Conservation (phyloP, 2,329 filamentous ascomycete species). For the Lithohypha guttulata region DNA sequence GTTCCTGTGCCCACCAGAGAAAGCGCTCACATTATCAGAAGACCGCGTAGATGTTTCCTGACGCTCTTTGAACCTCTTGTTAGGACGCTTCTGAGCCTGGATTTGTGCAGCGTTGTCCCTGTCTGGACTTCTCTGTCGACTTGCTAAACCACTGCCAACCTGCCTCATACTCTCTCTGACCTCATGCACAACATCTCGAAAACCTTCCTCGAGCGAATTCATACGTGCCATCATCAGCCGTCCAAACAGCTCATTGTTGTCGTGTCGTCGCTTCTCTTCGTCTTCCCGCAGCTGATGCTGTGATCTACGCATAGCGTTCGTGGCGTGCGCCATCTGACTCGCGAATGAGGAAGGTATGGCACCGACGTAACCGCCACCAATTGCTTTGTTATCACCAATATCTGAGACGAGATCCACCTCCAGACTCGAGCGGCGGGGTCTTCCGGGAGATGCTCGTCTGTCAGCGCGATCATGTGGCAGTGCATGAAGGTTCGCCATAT, state of each 20-base stretch:
- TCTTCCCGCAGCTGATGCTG: constrained; percentile 25
- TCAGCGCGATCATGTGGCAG: constrained; percentile 21
- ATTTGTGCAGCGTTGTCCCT: constrained; percentile 24
- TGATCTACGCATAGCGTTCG: constrained; percentile 46
- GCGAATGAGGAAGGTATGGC: constrained; percentile 65
- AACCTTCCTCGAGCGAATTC: constrained; percentile 86
- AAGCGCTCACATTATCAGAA: too few relatives aligned
- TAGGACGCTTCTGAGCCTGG: constrained; percentile 22
- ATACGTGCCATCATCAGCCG: constrained; percentile 77
- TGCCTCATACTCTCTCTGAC: constrained; percentile 51
- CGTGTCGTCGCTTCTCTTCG: constrained; percentile 27
- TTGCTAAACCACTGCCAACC: constrained; percentile 3
- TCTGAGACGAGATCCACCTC: constrained; percentile 68
- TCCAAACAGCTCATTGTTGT: constrained; percentile 57
- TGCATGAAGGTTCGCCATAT: constrained; percentile 39
- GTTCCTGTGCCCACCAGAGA: too few relatives aligned
- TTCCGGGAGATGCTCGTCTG: constrained; percentile 43
- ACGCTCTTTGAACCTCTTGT: constrained; percentile 13
- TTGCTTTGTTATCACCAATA: constrained; percentile 51
- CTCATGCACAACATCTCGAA: constrained; percentile 74
- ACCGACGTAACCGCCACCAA: constrained; percentile 49
- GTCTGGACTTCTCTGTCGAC: constrained; percentile 7
- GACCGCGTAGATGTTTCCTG: too few relatives aligned
- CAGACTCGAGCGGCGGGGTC: constrained; percentile 28
- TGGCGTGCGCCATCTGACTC: constrained; percentile 67